Base-by-base conservation (phyloP, 139 green algal species). In the Picochlorum costavermella region DNA sequence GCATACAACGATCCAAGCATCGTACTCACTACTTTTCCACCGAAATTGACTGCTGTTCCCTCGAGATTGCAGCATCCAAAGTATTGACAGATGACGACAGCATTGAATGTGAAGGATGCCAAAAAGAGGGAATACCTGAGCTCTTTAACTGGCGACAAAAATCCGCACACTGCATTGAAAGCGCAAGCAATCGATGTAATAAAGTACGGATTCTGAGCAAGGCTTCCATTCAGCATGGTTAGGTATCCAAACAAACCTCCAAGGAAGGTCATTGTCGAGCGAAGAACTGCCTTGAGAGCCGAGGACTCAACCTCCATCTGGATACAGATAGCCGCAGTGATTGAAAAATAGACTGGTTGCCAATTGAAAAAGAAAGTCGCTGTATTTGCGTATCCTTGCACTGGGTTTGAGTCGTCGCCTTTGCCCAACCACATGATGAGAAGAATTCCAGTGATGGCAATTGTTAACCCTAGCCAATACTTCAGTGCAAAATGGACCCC, bases 261-360 rank as follows among this genome's bases (percentile, higher is more conserved):
- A 4, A 72, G 14, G 6, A 46, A 28, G 2, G 65, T 67, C 65
- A 67, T 67, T 14, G 53, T 58, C 0, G 36, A 20, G 23, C 65
- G 65, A 26, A 72, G 51, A 23, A 72, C 37, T 30, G 28, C 65
- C 2, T 56, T 56, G 3, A 72, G 46, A 10, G 57, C 23, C 0
- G 65, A 56, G 6, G 56, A 17, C 65, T 72, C 65, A 3, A 72
- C 65, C 16, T 72, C 33, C 23, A 63, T 53, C 23, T 72, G 65
- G 16, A 72, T 51, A 51, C 65, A 72, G 37, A 72, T 72, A 23
- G 65, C 65, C 6, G 56, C 43, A 10, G 65, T 72, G 25, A 72
- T 67, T 23, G 13, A 61, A 14, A 62, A 49, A 13, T 72, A 72
- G n/a, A 72, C 53, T 30, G 65, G 65, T 28, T 67, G 56, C 65